Base-by-base conservation (phyloP, 2,329 filamentous ascomycete genomes). In the Trichocomaceae sp. region DNA sequence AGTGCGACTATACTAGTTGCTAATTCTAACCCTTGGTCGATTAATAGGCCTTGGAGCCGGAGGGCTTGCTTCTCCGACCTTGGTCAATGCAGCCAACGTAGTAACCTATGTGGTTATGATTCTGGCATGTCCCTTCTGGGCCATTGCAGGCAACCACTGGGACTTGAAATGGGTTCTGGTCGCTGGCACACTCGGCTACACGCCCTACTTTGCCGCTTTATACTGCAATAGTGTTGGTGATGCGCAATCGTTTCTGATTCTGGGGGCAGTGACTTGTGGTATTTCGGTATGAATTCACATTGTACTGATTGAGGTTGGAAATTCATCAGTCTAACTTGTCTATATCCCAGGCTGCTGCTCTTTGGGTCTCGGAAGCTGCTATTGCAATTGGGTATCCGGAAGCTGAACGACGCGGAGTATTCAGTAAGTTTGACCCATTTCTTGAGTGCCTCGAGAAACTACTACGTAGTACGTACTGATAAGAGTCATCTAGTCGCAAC, bases 61-160 rank as follows among this genome's bases (percentile, higher is more conserved):
- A 7, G 70, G 70, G 13, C 64, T 54, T 4, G 50, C 50, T 15
- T 39, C 33, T 5, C 55, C 55, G 3, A 72, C 70, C 49, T 64
- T 75, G 2, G 71, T 74, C 55, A 75, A 75, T 54, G 72, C 66
- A 29, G 65, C 72, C 1, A 76, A 75, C 58, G 68, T 71, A 1
- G 58, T 76, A n/a, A 75, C 71, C 0, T 76, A 72, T 35, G 74
- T 70, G 54, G 73, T 79, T 59, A 78, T 79, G 74, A 70, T 74
- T 6, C 73, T 76, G 20, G 69, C 69, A 1, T 75, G 73, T 54
- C 70, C 71, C 1, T 53, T 75, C 15, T 75, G 73, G 33, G 67
- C 68, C 15, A 64, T 74, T 31, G 61, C 72, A 2, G 66, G 67
- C 48, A 74, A 74, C 60, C 65, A 64, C 42, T 71, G 63, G 47